Conservation (phyloP, 1,139 yeast species). For the Taphrina deformans region DNA sequence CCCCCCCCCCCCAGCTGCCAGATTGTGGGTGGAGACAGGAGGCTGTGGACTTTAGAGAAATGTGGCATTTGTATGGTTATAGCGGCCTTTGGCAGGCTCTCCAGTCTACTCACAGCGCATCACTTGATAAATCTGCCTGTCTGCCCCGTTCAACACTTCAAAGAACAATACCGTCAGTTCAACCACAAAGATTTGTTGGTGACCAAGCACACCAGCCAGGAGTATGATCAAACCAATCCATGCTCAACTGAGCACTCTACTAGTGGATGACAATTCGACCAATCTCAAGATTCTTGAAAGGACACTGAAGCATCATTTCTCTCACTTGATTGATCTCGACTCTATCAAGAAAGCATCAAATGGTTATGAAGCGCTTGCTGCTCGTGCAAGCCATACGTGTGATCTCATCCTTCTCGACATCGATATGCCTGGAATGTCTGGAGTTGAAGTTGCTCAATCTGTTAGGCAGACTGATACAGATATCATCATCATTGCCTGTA, state of each 20-base stretch:
- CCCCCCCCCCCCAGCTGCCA: neutral
- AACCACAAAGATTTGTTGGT: neutral
- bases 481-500: constrained; percentile 25
- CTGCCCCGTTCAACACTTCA: neutral
- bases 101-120: neutral
- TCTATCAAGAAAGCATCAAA: neutral
- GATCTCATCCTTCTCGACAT: constrained; percentile 31
- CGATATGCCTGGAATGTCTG: constrained; percentile 32
- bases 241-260: constrained; percentile 11
- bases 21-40: neutral
- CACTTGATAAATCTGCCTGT: neutral
- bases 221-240: neutral
- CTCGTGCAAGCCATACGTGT: neutral
- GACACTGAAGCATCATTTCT: constrained; percentile 20
- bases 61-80: neutral
- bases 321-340: constrained; percentile 15
- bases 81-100: neutral
- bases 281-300: constrained; percentile 23
- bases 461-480: constrained; percentile 2
- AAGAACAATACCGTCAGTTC: neutral
- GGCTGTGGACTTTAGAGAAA: neutral
- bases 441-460: constrained; percentile 20
- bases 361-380: constrained; percentile 25
- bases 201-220: neutral
- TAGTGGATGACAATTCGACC: constrained; percentile 30